Percentiles rank a stretch among this genome's conserved stretches.
phyloP scores from a whole-genome alignment of 2,329 filamentous ascomycete genomes.

The Endocalyx cinctus region DNA sequence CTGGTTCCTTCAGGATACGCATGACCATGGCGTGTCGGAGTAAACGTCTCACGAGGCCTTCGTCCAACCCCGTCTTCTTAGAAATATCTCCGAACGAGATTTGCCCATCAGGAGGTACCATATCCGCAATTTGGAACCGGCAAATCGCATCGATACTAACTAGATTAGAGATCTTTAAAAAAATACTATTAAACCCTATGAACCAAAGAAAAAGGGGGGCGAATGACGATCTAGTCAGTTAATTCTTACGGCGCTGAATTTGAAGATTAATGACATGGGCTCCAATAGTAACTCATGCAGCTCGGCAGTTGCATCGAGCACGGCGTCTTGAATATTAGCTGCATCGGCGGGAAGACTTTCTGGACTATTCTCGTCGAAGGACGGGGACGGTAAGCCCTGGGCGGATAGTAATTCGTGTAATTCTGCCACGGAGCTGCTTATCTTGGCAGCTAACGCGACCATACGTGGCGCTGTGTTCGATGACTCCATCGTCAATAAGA shows the following conservation, averaged over 20 bases:
- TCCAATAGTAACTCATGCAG: constrained; percentile 10
- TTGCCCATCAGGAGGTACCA: constrained; percentile 19
- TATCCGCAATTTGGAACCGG: constrained; percentile 23
- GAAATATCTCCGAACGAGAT: constrained; percentile 25
- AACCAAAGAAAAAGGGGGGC: too few species aligned
- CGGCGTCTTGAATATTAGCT: background rate
- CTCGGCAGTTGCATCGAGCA: constrained; percentile 11
- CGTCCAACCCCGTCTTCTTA: constrained; percentile 15
- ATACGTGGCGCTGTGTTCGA: background rate
- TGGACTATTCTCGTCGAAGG: constrained; percentile 8
- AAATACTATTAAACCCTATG: too few species aligned
- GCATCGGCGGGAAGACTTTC: background rate
- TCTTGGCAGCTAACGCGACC: background rate
- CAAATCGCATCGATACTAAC: constrained; percentile 23
- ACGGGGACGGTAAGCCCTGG: constrained; percentile 1
- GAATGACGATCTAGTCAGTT: too few species aligned
- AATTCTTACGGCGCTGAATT: constrained; percentile 4
- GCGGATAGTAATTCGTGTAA: constrained; percentile 1
- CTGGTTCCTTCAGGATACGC: constrained; percentile 35
- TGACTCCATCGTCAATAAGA: background rate
- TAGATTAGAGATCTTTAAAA: constrained; percentile 11
- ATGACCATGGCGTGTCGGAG: constrained; percentile 30
- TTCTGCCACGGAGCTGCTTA: background rate
- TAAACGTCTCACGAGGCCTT: constrained; percentile 23
- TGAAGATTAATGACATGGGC: constrained; percentile 2